Base-by-base conservation (phyloP, 331 rosid species). In the Erythrophleum ivorense region DNA sequence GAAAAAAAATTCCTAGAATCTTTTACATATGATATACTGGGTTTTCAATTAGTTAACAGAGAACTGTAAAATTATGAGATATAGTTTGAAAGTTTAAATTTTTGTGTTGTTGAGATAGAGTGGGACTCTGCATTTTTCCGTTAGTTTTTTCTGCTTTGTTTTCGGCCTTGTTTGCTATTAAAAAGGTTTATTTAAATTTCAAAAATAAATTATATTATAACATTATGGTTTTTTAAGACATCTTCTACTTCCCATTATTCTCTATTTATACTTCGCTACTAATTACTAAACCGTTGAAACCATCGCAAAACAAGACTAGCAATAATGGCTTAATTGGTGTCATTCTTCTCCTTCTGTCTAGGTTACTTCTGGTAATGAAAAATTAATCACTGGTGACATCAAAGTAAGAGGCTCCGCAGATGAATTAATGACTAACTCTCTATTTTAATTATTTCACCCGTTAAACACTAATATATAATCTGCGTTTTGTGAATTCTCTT, bases 81-180 rank as follows among this genome's bases (percentile, higher is more conserved):
- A 13, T n/a, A 36, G 73, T 72, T 73, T 53, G 65, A 82, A 84
- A 87, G 83, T 60, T 77, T 50, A 75, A 66, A 85, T 71, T 73
- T 80, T 80, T 73, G 81, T 75, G 66, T 43, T 69, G 21, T 78
- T 72, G 81, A 68, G 84, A 77, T 19, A 60, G 81, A 52, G 79
- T 57, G 57, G 84, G 85, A 31, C 78, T 86, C 59, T 71, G 66
- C 74, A 62, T 18, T 79, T 53, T 81, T 38, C 75, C 41, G 76
- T 84, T 76, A 38, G 65, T 24, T 29, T 58, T 78, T 77, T 78
- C 49, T 81, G 73, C 62, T 43, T 53, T 73, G 13, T 74, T 49
- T 64, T 77, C 46, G 74, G 50, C 48, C 65, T 15, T 80, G 80
- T 89, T 64, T 73, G 48, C 34, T 78, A 6, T 45, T 69, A 24